Base-by-base conservation (phyloP, 1,139 yeast genomes). In the Hyphopichia fennica region DNA sequence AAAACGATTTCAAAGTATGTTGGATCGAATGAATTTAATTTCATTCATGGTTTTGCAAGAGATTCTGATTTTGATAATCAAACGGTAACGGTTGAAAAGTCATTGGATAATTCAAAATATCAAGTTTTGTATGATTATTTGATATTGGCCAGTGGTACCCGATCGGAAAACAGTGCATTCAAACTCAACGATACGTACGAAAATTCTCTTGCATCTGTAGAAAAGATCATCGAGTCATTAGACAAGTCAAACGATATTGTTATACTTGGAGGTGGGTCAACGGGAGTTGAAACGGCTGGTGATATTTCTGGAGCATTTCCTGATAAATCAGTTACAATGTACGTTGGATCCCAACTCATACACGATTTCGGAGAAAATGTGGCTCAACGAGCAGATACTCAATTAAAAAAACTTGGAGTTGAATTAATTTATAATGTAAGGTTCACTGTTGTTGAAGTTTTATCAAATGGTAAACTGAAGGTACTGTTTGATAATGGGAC, bases 251-350 rank as follows among this genome's bases (percentile, higher is more conserved):
- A 53, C 16, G 41, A 46, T 7, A 59, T 69, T 31, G 72, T 70
- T 2, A 52, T 69, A 4, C 44, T 69, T 28, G 76, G 76, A 1
- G 75, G 70, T 20, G 75, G 75, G 4, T 49, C 66, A 11, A 65
- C 75, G 6, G 75, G 75, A n/a, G 70, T 68, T 17, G 75, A 70
- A 48, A 45, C 57, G 4, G 65, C 69, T 8, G 72, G 69, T 4
- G 75, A 69, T 43, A 50, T 69, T 20, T 70, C 62, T 3, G 46
- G 42, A 18, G 44, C 43, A 18, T 61, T 45, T 36, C 23, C 23
- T 6, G 46, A 46, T 10, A 45, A 47, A 10, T 39, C 50, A n/a
- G 58, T 67, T 17, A 57, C 60, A 5, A 53, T 69, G 29, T 62
- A 53, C 44, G 56, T 68, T 10, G 71, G 70, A 4, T 34, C 53